Percentiles rank a stretch among this genome's conserved stretches.
Conservation (phyloP, 1,139 yeast species). For the Groenewaldozyma auringiensis region DNA sequence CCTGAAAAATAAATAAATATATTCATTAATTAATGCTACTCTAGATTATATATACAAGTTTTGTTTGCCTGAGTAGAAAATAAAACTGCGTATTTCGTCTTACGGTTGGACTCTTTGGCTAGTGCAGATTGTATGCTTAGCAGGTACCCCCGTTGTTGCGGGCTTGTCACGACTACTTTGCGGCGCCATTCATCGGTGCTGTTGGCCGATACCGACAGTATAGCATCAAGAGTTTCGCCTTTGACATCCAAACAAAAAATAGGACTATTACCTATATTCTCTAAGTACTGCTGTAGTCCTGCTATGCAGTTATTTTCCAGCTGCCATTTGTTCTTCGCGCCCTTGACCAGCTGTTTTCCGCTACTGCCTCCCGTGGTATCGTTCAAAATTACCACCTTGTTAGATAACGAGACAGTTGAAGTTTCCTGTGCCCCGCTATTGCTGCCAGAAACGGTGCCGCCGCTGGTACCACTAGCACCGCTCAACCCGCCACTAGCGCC, state of each 20-base stretch:
- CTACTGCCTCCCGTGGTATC: slow-evolving; percentile 36
- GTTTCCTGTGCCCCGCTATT: neutral
- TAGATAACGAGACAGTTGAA: neutral
- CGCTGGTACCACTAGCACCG: neutral
- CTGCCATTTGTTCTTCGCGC: slow-evolving; percentile 74
- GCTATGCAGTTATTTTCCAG: slow-evolving; percentile 64
- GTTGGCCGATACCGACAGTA: slow-evolving; percentile 62
- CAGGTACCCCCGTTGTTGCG: slow-evolving; percentile 71
- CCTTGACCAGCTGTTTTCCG: slow-evolving; percentile 50
- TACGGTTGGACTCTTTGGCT: slow-evolving; percentile 63
- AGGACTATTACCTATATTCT: slow-evolving; percentile 50
- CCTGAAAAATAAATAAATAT: no score
- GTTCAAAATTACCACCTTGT: slow-evolving; percentile 30
- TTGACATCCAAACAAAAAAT: slow-evolving; percentile 66
- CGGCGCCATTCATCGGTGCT: slow-evolving; percentile 83
- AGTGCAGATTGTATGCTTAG: slow-evolving; percentile 62
- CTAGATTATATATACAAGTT: slow-evolving; percentile 53
- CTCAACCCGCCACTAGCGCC: neutral
- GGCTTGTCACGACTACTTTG: slow-evolving; percentile 67
- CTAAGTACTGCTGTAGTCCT: slow-evolving; percentile 50
- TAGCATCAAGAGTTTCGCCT: slow-evolving; percentile 80
- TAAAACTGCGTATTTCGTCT: slow-evolving; percentile 64
- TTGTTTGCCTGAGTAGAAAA: slow-evolving; percentile 69
- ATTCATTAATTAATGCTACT: neutral
- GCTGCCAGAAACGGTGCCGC: neutral